Percentiles rank a stretch among this genome's conserved stretches.
Evolutionary conservation across 2,329 filamentous ascomycete genomes (phyloP).

Genomic region (Penicillium sp.): DNA sequence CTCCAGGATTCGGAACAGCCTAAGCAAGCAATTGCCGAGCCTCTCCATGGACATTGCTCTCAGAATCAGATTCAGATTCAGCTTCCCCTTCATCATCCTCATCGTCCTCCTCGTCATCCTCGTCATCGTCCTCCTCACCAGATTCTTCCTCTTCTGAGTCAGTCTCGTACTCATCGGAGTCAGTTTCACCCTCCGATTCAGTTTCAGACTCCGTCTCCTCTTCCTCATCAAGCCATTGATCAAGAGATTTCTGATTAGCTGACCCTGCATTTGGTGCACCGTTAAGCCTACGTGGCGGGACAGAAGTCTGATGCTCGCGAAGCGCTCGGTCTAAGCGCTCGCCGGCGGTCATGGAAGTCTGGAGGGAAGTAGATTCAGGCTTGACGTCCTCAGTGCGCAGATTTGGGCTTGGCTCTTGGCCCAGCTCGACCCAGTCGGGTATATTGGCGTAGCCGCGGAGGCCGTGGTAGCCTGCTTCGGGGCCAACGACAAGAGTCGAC

Average conservation of each 20-base stretch:
- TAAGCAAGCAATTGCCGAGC: constrained; percentile 17
- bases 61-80: constrained; percentile 33
- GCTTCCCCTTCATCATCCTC: constrained; percentile 43
- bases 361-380: constrained; percentile 29
- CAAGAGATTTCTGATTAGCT: constrained; percentile 72
- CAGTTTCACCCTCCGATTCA: constrained; percentile 50
- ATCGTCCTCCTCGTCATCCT: constrained; percentile 44
- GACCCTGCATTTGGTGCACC: constrained; percentile 22
- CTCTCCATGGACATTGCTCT: constrained; percentile 17
- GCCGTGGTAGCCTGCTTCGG: constrained; percentile 69
- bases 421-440: constrained; percentile 79
- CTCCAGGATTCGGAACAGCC: neutral
- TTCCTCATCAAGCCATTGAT: constrained; percentile 87
- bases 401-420: constrained; percentile 72
- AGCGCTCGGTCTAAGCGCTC: constrained; percentile 44
- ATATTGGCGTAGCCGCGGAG: constrained; percentile 75
- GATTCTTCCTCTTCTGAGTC: constrained; percentile 46
- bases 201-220: constrained; percentile 56
- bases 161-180: constrained; percentile 43
- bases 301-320: constrained; percentile 38
- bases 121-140: constrained; percentile 47
- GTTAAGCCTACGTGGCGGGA: constrained; percentile 8
- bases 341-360: constrained; percentile 39
- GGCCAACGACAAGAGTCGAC: constrained; percentile 78
- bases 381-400: constrained; percentile 62